Percentiles rank a stretch among this genome's conserved stretches.
Evolutionary conservation across 2,329 filamentous ascomycete genomes (phyloP).

Genomic region (Ambrosiella xylebori): DNA sequence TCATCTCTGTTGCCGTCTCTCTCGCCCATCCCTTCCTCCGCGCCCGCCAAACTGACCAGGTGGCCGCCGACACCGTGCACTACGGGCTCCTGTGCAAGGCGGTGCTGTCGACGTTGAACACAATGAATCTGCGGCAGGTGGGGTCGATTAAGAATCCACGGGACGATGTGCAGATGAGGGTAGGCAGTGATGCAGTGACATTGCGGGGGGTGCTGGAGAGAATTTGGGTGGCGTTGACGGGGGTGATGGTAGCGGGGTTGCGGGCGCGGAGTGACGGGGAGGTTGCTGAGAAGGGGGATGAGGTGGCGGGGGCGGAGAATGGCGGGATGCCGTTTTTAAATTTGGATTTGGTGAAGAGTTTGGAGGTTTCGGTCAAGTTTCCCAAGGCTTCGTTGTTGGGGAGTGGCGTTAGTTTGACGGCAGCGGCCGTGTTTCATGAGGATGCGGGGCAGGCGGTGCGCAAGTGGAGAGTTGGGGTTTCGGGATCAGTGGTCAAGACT

Average conservation of each 20-base stretch:
- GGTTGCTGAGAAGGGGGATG: conserved; percentile 3
- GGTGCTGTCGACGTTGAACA: conserved; percentile 32
- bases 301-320: not conserved
- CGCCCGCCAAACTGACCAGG: conserved; percentile 39
- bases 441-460: conserved; percentile 5
- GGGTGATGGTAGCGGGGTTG: conserved; percentile 14
- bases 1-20: conserved; percentile 41
- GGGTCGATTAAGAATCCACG: conserved; percentile 2
- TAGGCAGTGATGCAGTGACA: conserved; percentile 1
- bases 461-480: conserved; percentile 11
- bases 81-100: conserved; percentile 56
- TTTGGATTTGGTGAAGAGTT: conserved; percentile 22
- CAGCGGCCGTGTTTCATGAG: conserved; percentile 25
- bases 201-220: conserved; percentile 19
- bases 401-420: conserved; percentile 36
- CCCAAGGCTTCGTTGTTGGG: conserved; percentile 55
- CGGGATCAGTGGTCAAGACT: conserved; percentile 14
- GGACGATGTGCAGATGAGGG: not conserved
- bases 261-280: conserved; percentile 4
- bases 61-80: conserved; percentile 56
- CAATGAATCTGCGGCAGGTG: conserved; percentile 14
- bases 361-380: conserved; percentile 38
- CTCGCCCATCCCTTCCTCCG: conserved; percentile 38
- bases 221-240: conserved; percentile 21
- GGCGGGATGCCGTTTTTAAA: conserved; percentile 19